These are phyloP conservation scores for Aspergillus indologenus DNA, from an alignment of 495 filamentous ascomycete species.

Conservation along the genomic window DNA sequence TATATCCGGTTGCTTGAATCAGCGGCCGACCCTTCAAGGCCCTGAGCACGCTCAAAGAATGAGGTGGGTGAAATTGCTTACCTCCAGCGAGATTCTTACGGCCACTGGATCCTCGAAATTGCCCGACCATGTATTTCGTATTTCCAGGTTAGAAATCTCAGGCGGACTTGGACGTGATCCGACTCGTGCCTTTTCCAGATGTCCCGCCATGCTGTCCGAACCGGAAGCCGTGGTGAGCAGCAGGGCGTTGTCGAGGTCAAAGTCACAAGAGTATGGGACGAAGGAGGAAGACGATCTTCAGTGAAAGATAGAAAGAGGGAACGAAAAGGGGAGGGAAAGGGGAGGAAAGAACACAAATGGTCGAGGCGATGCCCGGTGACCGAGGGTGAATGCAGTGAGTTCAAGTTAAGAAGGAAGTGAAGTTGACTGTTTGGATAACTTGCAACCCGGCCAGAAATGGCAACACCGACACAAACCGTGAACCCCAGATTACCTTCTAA, in stretches of 20 bases:
- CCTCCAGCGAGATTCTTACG: conserved; percentile 32
- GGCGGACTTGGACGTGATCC: conserved; percentile 7
- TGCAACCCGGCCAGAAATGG: not conserved
- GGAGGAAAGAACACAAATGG: too few species aligned
- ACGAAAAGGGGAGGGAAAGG: too few species aligned
- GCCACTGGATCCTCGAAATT: conserved; percentile 25
- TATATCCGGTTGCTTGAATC: not conserved
- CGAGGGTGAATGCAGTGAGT: too few species aligned
- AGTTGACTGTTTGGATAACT: not conserved
- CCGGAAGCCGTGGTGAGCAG: not conserved
- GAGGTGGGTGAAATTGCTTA: conserved; percentile 13
- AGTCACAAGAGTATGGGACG: conserved; percentile 2
- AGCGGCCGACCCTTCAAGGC: not conserved
- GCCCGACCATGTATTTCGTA: conserved; percentile 35
- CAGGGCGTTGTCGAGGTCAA: not conserved
- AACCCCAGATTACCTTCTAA: too few species aligned
- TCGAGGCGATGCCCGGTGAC: too few species aligned
- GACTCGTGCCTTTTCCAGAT: not conserved
- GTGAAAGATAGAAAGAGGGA: not conserved
- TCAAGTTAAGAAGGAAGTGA: too few species aligned
- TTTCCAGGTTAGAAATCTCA: conserved; percentile 31
- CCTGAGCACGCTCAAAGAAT: not conserved
- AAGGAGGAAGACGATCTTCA: not conserved
- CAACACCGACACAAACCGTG: not conserved
- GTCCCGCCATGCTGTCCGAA: not conserved